Evolutionary conservation across 495 filamentous ascomycete genomes (phyloP).

Genomic region (Penicilliopsis zonata): DNA sequence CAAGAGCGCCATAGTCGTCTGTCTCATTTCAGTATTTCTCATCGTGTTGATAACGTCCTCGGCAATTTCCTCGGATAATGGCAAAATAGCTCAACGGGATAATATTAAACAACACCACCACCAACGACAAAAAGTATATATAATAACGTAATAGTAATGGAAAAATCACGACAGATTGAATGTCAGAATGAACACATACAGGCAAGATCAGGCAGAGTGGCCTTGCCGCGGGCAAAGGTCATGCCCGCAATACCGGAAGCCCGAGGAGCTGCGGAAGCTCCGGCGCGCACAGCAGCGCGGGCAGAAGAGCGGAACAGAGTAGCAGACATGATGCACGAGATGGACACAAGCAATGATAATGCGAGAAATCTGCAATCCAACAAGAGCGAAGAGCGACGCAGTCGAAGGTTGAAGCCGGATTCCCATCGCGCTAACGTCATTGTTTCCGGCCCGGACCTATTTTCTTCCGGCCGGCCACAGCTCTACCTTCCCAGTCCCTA

Average conservation of each 20-base stretch:
- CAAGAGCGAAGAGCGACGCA: slow-evolving; percentile 4
- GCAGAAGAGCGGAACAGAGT: slow-evolving; percentile 40
- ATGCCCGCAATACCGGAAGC: slow-evolving; percentile 51
- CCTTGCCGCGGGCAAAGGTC: slow-evolving; percentile 74
- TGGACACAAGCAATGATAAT: background rate
- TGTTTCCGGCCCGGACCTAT: too few relatives aligned
- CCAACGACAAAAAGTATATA: background rate
- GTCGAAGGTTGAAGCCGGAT: too few relatives aligned
- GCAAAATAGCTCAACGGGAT: slow-evolving; percentile 1
- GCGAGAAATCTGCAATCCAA: slow-evolving; percentile 1
- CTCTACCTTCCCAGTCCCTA: too few relatives aligned
- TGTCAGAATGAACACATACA: slow-evolving; percentile 44
- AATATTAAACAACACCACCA: background rate
- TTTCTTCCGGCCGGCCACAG: too few relatives aligned
- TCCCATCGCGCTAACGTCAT: too few relatives aligned
- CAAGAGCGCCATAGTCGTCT: slow-evolving; percentile 88
- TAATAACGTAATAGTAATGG: background rate
- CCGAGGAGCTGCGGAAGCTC: slow-evolving; percentile 35
- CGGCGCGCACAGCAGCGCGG: slow-evolving; percentile 43
- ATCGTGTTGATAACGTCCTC: too few relatives aligned
- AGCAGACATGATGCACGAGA: slow-evolving; percentile 38
- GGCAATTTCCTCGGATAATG: too few relatives aligned
- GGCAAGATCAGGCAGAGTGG: slow-evolving; percentile 84
- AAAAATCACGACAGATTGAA: background rate
- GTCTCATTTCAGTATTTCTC: background rate